These are phyloP conservation scores for Lizonia empirigonia DNA, from an alignment of 2,329 filamentous ascomycete species.

Conservation along the genomic window DNA sequence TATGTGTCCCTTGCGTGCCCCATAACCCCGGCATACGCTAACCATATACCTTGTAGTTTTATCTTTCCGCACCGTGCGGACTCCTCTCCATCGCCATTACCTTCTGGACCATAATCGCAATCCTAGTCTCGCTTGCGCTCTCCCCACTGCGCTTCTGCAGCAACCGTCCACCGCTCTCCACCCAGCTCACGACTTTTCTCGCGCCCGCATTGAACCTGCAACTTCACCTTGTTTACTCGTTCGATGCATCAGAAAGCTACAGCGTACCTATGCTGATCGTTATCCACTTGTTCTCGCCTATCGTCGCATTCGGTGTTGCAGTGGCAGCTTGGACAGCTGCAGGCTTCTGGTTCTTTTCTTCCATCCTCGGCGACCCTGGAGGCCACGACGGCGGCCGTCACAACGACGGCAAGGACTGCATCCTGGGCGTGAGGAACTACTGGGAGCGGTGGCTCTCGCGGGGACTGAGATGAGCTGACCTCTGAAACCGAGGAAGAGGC, in stretches of 20 bases:
- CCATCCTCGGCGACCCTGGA: slow-evolving; percentile 66
- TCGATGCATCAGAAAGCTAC: slow-evolving; percentile 45
- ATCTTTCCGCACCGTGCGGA: slow-evolving; percentile 60
- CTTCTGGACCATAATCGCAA: slow-evolving; percentile 57
- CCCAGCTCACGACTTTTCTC: slow-evolving; percentile 59
- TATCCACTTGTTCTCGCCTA: slow-evolving; percentile 61
- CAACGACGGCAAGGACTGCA: slow-evolving; percentile 66
- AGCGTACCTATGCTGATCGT: slow-evolving; percentile 54
- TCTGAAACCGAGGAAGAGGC: background rate
- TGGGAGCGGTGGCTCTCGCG: slow-evolving; percentile 64
- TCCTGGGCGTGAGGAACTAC: slow-evolving; percentile 63
- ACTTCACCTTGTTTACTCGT: slow-evolving; percentile 56
- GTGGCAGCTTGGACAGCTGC: slow-evolving; percentile 64
- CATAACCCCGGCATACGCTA: background rate
- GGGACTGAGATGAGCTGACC: slow-evolving; percentile 34
- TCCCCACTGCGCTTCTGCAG: slow-evolving; percentile 62
- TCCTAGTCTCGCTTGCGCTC: slow-evolving; percentile 56
- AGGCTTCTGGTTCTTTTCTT: slow-evolving; percentile 66
- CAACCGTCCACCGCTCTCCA: slow-evolving; percentile 53
- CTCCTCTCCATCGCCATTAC: slow-evolving; percentile 60
- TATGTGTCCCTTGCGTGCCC: slow-evolving; percentile 24
- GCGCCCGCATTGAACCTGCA: slow-evolving; percentile 60
- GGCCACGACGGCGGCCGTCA: slow-evolving; percentile 57
- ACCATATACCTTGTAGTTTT: slow-evolving; percentile 52
- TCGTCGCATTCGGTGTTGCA: slow-evolving; percentile 62